These are phyloP conservation scores for Ilex aquifolium DNA, from an alignment of 257 asterid species.

Conservation along the genomic window DNA sequence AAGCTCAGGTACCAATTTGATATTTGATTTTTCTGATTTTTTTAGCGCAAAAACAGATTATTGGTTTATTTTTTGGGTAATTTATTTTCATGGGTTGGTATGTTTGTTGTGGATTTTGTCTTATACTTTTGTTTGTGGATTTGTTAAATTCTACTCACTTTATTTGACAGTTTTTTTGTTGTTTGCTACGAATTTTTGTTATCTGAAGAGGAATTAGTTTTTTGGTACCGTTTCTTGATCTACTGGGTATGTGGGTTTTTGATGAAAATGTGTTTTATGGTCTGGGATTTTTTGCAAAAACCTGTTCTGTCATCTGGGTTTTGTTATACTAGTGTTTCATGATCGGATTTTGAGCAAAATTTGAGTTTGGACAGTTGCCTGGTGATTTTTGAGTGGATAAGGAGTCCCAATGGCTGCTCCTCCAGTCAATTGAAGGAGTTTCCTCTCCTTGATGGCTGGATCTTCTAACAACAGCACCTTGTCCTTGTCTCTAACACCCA, in stretches of 20 bases:
- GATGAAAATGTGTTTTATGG: constrained; percentile 11
- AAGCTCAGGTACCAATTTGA: no score
- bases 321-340: no score
- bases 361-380: constrained; percentile 7
- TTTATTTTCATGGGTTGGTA: no score
- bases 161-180: no score
- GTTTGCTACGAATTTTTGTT: not conserved
- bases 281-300: constrained; percentile 7
- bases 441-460: constrained; percentile 64
- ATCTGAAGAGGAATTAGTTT: constrained; percentile 11
- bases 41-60: no score
- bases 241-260: constrained; percentile 18
- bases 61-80: no score
- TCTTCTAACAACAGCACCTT: constrained; percentile 70
- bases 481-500: constrained; percentile 71
- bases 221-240: constrained; percentile 14
- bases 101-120: no score
- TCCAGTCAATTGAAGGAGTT: constrained; percentile 18
- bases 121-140: no score
- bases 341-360: not conserved
- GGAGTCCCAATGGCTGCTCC: constrained; percentile 32
- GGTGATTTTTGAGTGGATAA: constrained; percentile 8
- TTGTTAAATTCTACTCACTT: no score
- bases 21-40: no score
- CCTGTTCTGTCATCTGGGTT: no score